Percentiles rank a stretch among this genome's conserved stretches.
Evolutionary conservation across 768 basidiomycete genomes (phyloP).

Genomic region (Ramaria sp.): DNA sequence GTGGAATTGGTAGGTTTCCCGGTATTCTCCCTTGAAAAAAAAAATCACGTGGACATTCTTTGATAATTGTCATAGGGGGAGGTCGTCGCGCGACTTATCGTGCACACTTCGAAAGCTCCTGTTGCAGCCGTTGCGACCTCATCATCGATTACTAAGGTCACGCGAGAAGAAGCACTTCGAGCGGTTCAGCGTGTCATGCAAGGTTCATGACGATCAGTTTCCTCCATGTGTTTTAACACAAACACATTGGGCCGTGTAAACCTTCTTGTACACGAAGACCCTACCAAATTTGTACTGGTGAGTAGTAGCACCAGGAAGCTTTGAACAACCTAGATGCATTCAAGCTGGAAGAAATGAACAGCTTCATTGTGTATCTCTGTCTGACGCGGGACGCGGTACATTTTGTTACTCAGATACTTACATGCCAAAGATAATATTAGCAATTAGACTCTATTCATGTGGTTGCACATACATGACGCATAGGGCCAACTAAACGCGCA

Average conservation of each 20-base stretch:
- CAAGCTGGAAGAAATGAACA: neutral
- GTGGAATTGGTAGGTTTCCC: slow-evolving; percentile 59
- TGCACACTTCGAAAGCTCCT: slow-evolving; percentile 34
- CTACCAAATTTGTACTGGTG: neutral
- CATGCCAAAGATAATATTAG: neutral
- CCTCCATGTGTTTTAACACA: too few relatives aligned
- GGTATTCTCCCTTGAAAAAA: too few relatives aligned
- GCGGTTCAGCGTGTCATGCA: slow-evolving; percentile 1
- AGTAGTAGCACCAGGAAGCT: neutral
- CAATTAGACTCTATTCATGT: neutral
- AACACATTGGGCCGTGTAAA: neutral
- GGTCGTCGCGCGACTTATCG: slow-evolving; percentile 62
- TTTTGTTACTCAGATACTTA: neutral
- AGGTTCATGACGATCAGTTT: neutral
- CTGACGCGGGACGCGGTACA: neutral
- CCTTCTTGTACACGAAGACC: neutral
- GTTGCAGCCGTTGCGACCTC: neutral
- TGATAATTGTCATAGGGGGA: slow-evolving; percentile 50
- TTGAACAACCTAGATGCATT: neutral
- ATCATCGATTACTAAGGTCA: neutral
- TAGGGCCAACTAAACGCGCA: neutral
- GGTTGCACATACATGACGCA: neutral
- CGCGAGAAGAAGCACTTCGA: slow-evolving; percentile 6
- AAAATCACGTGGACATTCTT: too few relatives aligned
- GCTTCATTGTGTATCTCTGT: neutral